Evolutionary conservation across 1,284 basidiomycete species (phyloP).

Genomic region (Ustilago cynodontis): DNA sequence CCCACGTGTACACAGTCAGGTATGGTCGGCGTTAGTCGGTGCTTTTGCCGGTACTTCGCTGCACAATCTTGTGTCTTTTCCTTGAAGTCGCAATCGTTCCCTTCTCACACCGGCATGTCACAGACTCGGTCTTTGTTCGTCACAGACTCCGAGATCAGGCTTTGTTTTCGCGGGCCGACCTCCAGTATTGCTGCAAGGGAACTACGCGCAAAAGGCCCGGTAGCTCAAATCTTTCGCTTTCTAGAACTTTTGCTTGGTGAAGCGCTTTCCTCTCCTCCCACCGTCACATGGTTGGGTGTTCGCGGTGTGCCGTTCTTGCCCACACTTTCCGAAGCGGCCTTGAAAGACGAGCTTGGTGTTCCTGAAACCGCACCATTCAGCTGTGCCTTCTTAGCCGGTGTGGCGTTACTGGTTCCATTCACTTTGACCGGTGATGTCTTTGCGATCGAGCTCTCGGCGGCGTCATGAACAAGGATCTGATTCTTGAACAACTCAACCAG

Average conservation of each 20-base stretch:
- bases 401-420: constrained; percentile 14
- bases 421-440: constrained; percentile 4
- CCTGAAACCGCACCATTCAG: constrained; percentile 16
- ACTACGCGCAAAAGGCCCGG: neutral
- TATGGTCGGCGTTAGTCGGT: neutral
- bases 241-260: constrained; percentile 31
- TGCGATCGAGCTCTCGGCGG: neutral
- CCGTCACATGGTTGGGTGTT: constrained; percentile 7
- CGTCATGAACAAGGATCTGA: constrained; percentile 21
- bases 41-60: neutral
- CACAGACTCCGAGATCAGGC: neutral
- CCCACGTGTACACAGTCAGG: no score
- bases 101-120: no score
- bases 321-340: neutral
- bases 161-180: neutral
- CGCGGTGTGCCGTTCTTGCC: constrained; percentile 7
- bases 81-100: no score
- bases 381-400: constrained; percentile 27
- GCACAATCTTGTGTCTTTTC: no score
- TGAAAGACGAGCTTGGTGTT: neutral
- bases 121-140: no score
- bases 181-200: neutral
- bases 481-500: constrained; percentile 41
- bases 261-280: neutral
- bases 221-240: constrained; percentile 34